These are phyloP conservation scores for Pseudoscleropodium purum DNA, from an alignment of 225 moss, liverwort and hornwort species.

Conservation along the genomic window DNA sequence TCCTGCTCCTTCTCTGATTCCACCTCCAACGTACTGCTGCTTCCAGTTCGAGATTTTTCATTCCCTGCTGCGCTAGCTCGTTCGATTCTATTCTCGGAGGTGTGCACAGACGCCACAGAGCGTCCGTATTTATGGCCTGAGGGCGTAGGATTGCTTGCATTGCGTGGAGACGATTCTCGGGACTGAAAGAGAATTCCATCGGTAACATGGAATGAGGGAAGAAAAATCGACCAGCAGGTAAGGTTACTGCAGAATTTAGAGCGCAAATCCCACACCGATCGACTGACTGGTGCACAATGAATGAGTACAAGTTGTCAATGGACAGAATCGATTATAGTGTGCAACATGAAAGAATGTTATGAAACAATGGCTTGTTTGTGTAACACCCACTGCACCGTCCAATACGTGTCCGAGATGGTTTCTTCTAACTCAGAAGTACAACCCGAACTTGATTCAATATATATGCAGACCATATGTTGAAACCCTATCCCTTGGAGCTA, in stretches of 20 bases:
- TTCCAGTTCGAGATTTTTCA: neutral
- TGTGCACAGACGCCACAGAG: neutral
- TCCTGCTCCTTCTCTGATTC: no score
- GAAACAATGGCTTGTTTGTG: slow-evolving; percentile 3
- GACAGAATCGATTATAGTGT: neutral
- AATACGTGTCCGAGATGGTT: neutral
- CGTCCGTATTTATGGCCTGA: no score
- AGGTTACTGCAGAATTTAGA: neutral
- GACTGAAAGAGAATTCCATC: neutral
- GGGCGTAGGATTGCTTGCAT: neutral
- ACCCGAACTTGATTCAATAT: neutral
- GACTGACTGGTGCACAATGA: neutral
- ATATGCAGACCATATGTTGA: neutral
- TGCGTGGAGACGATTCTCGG: neutral
- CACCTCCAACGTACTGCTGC: neutral
- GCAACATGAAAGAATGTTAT: neutral
- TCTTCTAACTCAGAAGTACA: neutral
- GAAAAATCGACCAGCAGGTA: neutral
- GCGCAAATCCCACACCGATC: neutral
- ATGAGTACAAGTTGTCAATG: neutral
- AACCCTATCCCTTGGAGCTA: neutral
- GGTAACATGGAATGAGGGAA: neutral
- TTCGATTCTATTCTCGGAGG: neutral
- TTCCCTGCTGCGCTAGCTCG: neutral
- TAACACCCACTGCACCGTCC: neutral